These are phyloP conservation scores for Puya raimondii DNA, from an alignment of 176 grass and related monocot genomes.

Conservation along the genomic window DNA sequence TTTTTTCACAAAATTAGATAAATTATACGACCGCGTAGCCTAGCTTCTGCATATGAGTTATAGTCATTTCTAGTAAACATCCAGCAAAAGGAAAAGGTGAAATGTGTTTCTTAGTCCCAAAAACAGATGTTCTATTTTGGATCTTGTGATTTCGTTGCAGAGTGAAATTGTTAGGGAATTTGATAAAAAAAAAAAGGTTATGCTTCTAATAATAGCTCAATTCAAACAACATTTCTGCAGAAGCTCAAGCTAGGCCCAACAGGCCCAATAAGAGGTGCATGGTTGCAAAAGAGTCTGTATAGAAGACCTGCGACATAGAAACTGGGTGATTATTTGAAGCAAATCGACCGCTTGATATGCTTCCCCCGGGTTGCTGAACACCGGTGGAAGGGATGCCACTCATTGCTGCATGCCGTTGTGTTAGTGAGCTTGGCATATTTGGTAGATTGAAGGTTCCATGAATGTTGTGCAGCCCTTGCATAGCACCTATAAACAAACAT, in stretches of 20 bases:
- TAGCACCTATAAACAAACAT: conserved; percentile 23
- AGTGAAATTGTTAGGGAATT: background rate
- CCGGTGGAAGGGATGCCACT: conserved; percentile 70
- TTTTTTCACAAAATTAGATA: conserved; percentile 4
- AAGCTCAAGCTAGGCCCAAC: no score
- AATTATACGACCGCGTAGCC: background rate
- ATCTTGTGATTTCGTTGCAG: no score
- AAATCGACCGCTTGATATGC: conserved; percentile 72
- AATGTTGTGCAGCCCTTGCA: conserved; percentile 69
- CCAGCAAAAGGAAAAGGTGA: no score
- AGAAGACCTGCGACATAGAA: conserved; percentile 78
- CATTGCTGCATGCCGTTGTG: conserved; percentile 73
- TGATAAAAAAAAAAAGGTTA: background rate
- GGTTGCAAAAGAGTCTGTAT: conserved; percentile 13
- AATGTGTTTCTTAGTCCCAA: background rate
- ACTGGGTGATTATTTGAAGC: conserved; percentile 78
- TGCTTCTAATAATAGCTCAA: no score
- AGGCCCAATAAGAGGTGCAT: background rate
- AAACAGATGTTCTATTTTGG: no score
- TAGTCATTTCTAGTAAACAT: no score
- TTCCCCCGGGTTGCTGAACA: conserved; percentile 80
- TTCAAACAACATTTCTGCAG: no score
- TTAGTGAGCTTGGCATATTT: conserved; percentile 73
- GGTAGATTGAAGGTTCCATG: conserved; percentile 75
- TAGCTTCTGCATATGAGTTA: no score